Conservation (phyloP, 805 yeast genomes). For the Zygoascus tannicola region DNA sequence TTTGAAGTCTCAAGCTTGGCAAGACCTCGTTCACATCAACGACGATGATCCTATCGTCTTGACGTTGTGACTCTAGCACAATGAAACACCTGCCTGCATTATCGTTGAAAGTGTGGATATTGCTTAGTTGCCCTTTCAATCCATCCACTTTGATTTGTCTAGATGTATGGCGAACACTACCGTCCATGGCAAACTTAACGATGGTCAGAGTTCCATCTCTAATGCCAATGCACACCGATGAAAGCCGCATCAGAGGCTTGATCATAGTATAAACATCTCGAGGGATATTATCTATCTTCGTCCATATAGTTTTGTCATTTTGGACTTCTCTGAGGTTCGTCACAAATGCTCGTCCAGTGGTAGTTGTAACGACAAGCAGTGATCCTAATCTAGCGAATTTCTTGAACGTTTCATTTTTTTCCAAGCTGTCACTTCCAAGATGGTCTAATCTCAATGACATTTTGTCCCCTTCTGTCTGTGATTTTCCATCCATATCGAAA, state of each 20-base stretch:
- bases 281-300: slow-evolving; percentile 5
- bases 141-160: slow-evolving; percentile 18
- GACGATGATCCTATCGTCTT: slow-evolving; percentile 43
- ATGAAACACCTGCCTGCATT: slow-evolving; percentile 20
- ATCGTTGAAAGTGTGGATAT: slow-evolving; percentile 14
- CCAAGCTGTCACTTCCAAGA: background rate
- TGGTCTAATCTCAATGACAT: background rate
- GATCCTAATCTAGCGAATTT: slow-evolving; percentile 43
- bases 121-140: slow-evolving; percentile 30
- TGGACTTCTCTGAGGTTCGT: slow-evolving; percentile 8
- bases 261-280: slow-evolving; percentile 16
- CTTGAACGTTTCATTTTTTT: slow-evolving; percentile 49
- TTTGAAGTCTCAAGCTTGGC: slow-evolving; percentile 22
- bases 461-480: background rate
- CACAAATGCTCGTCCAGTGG: slow-evolving; percentile 44
- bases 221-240: slow-evolving; percentile 32
- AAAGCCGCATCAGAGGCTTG: slow-evolving; percentile 35
- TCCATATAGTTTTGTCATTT: slow-evolving; percentile 6
- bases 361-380: slow-evolving; percentile 47
- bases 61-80: slow-evolving; percentile 60
- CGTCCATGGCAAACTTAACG: slow-evolving; percentile 14
- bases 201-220: slow-evolving; percentile 25
- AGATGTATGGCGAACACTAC: slow-evolving; percentile 1
- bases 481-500: slow-evolving; percentile 34
- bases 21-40: slow-evolving; percentile 27